Evolutionary conservation across 345 rosid species (phyloP).

Genomic region (Heritiera fomes): DNA sequence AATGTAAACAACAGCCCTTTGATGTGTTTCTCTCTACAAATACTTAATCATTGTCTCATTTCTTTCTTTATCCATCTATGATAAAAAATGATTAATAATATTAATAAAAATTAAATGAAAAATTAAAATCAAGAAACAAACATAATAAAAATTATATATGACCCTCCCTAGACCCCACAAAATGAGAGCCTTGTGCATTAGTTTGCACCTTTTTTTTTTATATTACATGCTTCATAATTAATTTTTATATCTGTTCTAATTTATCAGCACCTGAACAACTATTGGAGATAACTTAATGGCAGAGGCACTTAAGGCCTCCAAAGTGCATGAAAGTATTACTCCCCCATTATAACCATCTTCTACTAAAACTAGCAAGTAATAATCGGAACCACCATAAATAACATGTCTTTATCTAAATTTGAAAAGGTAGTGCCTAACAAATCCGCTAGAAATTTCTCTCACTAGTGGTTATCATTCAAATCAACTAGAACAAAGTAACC

Average conservation of each 20-base stretch:
- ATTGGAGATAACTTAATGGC: not conserved
- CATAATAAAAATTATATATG: too few relatives aligned
- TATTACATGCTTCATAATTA: not conserved
- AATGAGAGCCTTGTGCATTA: too few relatives aligned
- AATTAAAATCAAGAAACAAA: too few relatives aligned
- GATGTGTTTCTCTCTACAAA: too few relatives aligned
- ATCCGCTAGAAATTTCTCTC: not conserved
- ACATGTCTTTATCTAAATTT: not conserved
- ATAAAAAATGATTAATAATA: too few relatives aligned
- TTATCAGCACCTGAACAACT: not conserved
- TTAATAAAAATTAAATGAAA: too few relatives aligned
- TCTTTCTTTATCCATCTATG: too few relatives aligned
- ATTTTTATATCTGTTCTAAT: not conserved
- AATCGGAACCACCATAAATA: not conserved
- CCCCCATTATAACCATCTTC: constrained; percentile 7
- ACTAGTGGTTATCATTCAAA: not conserved
- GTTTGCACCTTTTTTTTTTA: too few relatives aligned
- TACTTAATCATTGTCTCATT: too few relatives aligned
- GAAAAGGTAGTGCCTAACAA: not conserved
- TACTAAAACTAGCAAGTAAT: not conserved
- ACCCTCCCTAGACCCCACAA: too few relatives aligned
- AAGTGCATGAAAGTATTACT: not conserved
- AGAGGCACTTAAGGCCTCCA: not conserved
- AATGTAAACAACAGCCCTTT: too few relatives aligned
- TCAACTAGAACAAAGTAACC: not conserved